phyloP scores from a whole-genome alignment of 352 stramenopile genomes.

The Phytophthora boehmeriae region DNA sequence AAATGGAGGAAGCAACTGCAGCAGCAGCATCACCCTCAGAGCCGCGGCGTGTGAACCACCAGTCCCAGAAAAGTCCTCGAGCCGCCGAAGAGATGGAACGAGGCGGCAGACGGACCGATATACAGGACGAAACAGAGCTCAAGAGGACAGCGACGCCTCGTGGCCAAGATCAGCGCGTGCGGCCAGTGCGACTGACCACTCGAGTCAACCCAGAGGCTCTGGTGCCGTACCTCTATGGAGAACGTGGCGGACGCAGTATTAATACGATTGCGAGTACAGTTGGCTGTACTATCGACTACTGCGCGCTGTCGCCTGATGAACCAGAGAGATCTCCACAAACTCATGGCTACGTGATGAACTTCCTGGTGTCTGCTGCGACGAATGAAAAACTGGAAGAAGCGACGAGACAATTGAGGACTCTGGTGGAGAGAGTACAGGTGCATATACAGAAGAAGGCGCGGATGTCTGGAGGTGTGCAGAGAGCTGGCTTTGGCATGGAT shows the following conservation, averaged over 20 bases:
- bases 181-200: constrained; percentile 63
- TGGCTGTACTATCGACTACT: constrained; percentile 70
- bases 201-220: constrained; percentile 56
- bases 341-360: constrained; percentile 57
- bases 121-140: background rate
- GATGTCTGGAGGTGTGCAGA: background rate
- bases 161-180: constrained; percentile 42
- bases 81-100: background rate
- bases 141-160: background rate
- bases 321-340: constrained; percentile 29
- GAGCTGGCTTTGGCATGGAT: too few species aligned
- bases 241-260: constrained; percentile 52
- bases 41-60: too few species aligned
- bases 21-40: background rate
- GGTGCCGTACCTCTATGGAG: constrained; percentile 64
- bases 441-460: constrained; percentile 57
- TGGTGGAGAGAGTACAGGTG: constrained; percentile 57
- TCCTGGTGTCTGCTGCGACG: constrained; percentile 56
- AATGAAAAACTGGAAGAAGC: constrained; percentile 52
- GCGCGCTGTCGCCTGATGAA: constrained; percentile 60
- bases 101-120: background rate
- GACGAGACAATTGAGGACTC: constrained; percentile 38
- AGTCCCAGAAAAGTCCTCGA: background rate
- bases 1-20: constrained; percentile 10
- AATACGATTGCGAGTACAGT: constrained; percentile 55